Evolutionary conservation across 2,329 filamentous ascomycete species (phyloP).

Genomic region (Trichoderma sp.): DNA sequence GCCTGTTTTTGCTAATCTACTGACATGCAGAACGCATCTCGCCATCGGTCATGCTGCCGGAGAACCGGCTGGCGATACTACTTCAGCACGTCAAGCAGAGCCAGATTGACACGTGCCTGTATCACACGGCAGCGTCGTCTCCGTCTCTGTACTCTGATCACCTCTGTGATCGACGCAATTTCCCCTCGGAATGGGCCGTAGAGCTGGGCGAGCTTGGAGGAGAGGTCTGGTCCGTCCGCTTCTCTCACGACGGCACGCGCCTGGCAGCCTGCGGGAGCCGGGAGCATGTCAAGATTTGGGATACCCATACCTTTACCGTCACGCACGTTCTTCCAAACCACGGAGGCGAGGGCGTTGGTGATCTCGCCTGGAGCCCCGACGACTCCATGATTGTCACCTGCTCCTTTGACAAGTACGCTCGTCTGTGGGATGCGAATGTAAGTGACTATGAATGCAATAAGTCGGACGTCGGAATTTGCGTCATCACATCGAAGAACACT

Average conservation of each 20-base stretch:
- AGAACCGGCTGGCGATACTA: constrained; percentile 80
- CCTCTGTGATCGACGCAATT: constrained; percentile 74
- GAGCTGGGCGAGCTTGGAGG: constrained; percentile 74
- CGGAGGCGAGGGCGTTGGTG: constrained; percentile 65
- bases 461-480: too few relatives aligned
- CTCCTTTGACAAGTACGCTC: constrained; percentile 70
- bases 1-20: constrained; percentile 33
- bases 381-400: constrained; percentile 85
- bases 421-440: constrained; percentile 74
- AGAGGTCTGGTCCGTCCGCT: constrained; percentile 90
- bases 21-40: constrained; percentile 74
- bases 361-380: constrained; percentile 89
- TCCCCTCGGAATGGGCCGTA: constrained; percentile 71
- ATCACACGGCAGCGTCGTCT: constrained; percentile 77
- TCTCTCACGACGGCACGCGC: constrained; percentile 82
- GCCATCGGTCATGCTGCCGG: constrained; percentile 94
- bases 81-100: constrained; percentile 80
- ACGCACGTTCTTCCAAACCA: constrained; percentile 67
- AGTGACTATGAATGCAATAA: constrained; percentile 34
- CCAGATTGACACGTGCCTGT: constrained; percentile 82
- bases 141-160: constrained; percentile 92
- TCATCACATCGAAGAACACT: not conserved
- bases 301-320: constrained; percentile 69
- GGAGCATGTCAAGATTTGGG: constrained; percentile 77
- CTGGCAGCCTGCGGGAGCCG: constrained; percentile 82